These are phyloP conservation scores for Sonneratia caseolaris DNA, from an alignment of 345 rosid species.

Conservation along the genomic window DNA sequence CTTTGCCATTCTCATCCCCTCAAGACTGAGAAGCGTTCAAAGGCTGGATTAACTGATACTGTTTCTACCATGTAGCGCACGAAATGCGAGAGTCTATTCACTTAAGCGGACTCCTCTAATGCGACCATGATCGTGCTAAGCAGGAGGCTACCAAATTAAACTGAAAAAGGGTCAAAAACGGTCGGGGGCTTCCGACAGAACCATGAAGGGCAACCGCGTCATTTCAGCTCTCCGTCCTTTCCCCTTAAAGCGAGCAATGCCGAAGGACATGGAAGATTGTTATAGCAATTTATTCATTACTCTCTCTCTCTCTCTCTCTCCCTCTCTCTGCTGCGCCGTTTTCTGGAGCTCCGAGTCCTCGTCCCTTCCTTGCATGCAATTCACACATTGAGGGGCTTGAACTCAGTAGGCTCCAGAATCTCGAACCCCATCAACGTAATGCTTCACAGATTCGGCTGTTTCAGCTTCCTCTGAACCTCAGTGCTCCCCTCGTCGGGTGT, in stretches of 20 bases:
- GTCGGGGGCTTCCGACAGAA: background rate
- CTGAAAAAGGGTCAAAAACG: background rate
- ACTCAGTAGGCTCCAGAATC: background rate
- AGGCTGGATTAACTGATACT: no score
- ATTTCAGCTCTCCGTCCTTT: background rate
- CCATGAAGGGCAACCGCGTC: background rate
- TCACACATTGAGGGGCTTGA: background rate
- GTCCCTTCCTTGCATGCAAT: background rate
- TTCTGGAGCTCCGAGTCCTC: background rate
- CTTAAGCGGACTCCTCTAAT: no score
- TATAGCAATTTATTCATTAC: background rate
- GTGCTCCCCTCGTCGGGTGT: background rate
- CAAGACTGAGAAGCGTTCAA: no score
- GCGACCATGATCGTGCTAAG: no score
- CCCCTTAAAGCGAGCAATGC: background rate
- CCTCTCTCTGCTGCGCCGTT: no score
- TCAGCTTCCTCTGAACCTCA: slow-evolving; percentile 1
- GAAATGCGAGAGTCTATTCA: no score
- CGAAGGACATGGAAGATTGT: background rate
- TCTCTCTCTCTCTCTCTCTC: no score
- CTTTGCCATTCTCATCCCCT: no score
- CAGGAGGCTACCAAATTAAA: no score
- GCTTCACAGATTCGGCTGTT: background rate
- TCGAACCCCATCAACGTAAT: background rate
- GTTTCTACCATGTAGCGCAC: no score